These are phyloP conservation scores for Tetrapisispora pingtungensis DNA, from an alignment of 805 yeast species.

Conservation along the genomic window DNA sequence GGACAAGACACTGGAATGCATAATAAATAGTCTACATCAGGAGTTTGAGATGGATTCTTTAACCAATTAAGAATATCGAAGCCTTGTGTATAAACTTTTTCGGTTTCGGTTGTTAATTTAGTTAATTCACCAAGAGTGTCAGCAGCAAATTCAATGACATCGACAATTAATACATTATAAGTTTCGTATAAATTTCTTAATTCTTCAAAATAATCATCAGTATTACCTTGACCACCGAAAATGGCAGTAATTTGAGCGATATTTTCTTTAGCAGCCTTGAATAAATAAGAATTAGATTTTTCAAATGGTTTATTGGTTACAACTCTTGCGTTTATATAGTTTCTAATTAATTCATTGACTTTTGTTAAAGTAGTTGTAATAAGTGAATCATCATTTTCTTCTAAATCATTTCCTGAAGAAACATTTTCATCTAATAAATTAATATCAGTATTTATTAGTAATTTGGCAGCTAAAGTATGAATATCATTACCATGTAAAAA, in stretches of 20 bases:
- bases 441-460: slow-evolving; percentile 43
- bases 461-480: slow-evolving; percentile 73
- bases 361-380: slow-evolving; percentile 50
- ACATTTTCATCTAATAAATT: slow-evolving; percentile 17
- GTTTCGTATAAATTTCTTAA: slow-evolving; percentile 72
- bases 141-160: slow-evolving; percentile 63
- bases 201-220: slow-evolving; percentile 96
- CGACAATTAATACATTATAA: slow-evolving; percentile 65
- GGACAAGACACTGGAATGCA: slow-evolving; percentile 95
- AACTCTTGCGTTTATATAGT: slow-evolving; percentile 59
- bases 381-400: neutral
- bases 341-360: slow-evolving; percentile 62
- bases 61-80: slow-evolving; percentile 85
- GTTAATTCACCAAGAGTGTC: slow-evolving; percentile 57
- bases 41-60: slow-evolving; percentile 72
- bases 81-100: slow-evolving; percentile 88
- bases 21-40: slow-evolving; percentile 78
- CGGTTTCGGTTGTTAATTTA: slow-evolving; percentile 57
- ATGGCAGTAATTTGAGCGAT: slow-evolving; percentile 59
- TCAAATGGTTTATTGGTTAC: slow-evolving; percentile 41
- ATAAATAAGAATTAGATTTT: slow-evolving; percentile 47
- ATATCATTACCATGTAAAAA: slow-evolving; percentile 61
- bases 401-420: neutral
- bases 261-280: slow-evolving; percentile 48
- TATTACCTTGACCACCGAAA: slow-evolving; percentile 98